phyloP scores from a whole-genome alignment of 495 filamentous ascomycete genomes.

The Talaromyces thailandensis region DNA sequence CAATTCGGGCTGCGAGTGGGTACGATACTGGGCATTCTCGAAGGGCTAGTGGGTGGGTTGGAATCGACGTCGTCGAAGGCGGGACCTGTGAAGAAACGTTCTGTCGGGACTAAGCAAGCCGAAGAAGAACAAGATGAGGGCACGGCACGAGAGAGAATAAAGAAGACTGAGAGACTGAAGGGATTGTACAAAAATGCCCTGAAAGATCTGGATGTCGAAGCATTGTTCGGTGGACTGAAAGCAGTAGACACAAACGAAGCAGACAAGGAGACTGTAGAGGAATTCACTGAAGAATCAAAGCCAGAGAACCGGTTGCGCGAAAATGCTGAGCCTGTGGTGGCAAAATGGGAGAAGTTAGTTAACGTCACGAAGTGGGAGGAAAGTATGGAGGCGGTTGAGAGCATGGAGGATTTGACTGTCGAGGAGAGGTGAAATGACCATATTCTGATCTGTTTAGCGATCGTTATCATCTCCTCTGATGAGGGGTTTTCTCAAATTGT shows the following conservation, averaged over 20 bases:
- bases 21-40: constrained; percentile 59
- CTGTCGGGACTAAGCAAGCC: background rate
- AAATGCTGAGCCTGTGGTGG: constrained; percentile 32
- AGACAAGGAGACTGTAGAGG: background rate
- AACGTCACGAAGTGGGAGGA: constrained; percentile 31
- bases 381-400: constrained; percentile 35
- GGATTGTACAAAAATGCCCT: constrained; percentile 42
- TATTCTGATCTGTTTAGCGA: background rate
- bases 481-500: background rate
- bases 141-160: constrained; percentile 12
- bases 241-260: constrained; percentile 22
- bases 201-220: constrained; percentile 49
- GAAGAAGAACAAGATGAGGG: constrained; percentile 5
- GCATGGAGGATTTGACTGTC: constrained; percentile 9
- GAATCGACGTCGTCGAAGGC: constrained; percentile 9
- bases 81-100: constrained; percentile 23
- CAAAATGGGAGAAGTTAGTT: constrained; percentile 42
- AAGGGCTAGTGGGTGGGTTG: constrained; percentile 45
- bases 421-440: constrained; percentile 16
- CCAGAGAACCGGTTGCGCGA: constrained; percentile 16
- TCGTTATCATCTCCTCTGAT: background rate
- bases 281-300: constrained; percentile 13
- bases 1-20: constrained; percentile 65
- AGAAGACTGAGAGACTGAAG: constrained; percentile 23
- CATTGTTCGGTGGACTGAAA: constrained; percentile 59